Percentiles rank a stretch among this genome's conserved stretches.
Evolutionary conservation across 495 filamentous ascomycete species (phyloP).

Genomic region (Penicillium dipodomyicola): DNA sequence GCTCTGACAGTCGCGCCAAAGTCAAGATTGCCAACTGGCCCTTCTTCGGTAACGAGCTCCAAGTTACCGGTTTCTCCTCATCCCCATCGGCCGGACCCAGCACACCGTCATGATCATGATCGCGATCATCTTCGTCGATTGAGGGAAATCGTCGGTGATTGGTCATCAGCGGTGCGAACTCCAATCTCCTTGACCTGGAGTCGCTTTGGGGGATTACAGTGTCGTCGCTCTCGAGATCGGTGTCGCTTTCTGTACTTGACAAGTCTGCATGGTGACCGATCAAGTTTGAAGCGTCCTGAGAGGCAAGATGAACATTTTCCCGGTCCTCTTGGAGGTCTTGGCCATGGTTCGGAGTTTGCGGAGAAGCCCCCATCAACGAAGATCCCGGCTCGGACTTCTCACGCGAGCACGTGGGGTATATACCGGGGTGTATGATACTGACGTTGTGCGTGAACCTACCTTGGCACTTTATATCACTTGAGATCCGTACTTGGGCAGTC

Average conservation of each 20-base stretch:
- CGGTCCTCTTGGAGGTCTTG: constrained; percentile 3
- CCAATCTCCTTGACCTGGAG: constrained; percentile 13
- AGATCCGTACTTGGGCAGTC: not conserved
- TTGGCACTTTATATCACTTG: not conserved
- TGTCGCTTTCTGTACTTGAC: constrained; percentile 10
- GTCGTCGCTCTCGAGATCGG: constrained; percentile 19
- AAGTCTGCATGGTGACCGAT: not conserved
- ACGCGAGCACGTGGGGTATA: constrained; percentile 12
- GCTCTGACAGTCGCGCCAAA: constrained; percentile 72
- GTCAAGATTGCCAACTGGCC: constrained; percentile 73
- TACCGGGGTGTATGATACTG: not conserved
- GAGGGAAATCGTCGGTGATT: constrained; percentile 22
- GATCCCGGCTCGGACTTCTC: constrained; percentile 9
- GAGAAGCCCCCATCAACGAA: constrained; percentile 20
- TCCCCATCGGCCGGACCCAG: not conserved
- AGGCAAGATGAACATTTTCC: not conserved
- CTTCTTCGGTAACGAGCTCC: constrained; percentile 69
- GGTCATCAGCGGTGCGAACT: constrained; percentile 18
- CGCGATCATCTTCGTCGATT: constrained; percentile 18
- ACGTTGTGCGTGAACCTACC: not conserved
- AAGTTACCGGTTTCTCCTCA: constrained; percentile 55
- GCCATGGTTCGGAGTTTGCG: constrained; percentile 5
- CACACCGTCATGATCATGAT: constrained; percentile 18
- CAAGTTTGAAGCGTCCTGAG: not conserved
- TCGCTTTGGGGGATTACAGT: constrained; percentile 19